Percentiles rank a stretch among this genome's conserved stretches.
Evolutionary conservation across 257 asterid genomes (phyloP).

Genomic region (Solanum paucissectum): DNA sequence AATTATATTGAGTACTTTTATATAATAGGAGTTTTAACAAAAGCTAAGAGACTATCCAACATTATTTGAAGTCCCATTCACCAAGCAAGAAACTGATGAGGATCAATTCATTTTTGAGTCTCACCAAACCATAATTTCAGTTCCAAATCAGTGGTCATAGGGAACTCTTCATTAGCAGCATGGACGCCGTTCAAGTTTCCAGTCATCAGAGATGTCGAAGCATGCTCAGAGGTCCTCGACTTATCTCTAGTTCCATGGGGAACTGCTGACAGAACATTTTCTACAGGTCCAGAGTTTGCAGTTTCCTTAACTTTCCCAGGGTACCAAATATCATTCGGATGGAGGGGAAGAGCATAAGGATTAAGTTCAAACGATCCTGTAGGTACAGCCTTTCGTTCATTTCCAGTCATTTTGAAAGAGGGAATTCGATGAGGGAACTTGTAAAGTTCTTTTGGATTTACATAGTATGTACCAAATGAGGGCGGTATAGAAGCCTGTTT

Average conservation of each 20-base stretch:
- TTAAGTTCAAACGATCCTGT: constrained; percentile 70
- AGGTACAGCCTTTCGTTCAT: constrained; percentile 58
- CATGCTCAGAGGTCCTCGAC: neutral
- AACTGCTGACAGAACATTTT: neutral
- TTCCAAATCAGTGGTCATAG: neutral
- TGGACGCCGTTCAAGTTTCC: constrained; percentile 1
- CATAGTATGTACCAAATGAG: neutral
- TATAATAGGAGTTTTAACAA: neutral
- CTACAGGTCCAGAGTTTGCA: constrained; percentile 7
- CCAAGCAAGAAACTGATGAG: neutral
- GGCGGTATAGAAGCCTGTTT: neutral
- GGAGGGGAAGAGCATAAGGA: constrained; percentile 14
- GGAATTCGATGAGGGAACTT: constrained; percentile 59
- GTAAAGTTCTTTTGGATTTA: constrained; percentile 28
- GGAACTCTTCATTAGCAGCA: neutral
- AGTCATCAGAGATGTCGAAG: neutral
- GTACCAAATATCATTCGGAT: constrained; percentile 9
- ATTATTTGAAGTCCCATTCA: neutral
- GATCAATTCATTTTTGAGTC: constrained; percentile 12
- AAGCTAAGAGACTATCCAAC: neutral
- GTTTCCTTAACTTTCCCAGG: constrained; percentile 19
- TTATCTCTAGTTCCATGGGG: neutral
- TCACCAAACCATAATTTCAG: neutral
- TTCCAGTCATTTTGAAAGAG: constrained; percentile 34
- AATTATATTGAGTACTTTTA: neutral